Conservation (phyloP, 192 early-diverging fungal genomes). For the Phlyctochytrium arcticum region DNA sequence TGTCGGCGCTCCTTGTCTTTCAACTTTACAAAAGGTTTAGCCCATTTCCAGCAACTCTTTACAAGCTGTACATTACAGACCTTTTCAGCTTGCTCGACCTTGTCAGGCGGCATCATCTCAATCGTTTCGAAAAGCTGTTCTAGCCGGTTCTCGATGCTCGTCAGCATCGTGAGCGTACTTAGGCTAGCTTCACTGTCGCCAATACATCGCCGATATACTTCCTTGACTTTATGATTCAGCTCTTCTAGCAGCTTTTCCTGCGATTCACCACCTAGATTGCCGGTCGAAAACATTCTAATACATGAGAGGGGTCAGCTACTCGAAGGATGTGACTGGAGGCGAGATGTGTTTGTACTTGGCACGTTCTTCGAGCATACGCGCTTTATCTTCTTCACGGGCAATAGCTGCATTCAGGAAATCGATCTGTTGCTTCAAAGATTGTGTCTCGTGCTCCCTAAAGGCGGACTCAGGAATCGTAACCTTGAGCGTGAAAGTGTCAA, state of each 20-base stretch:
- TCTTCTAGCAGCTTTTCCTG: constrained; percentile 54
- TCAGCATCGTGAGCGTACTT: constrained; percentile 54
- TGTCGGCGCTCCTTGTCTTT: constrained; percentile 59
- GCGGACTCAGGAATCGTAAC: not conserved
- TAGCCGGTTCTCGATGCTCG: constrained; percentile 53
- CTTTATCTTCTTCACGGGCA: constrained; percentile 53
- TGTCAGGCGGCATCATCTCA: constrained; percentile 57
- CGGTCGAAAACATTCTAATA: constrained; percentile 40
- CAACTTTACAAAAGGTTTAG: constrained; percentile 27
- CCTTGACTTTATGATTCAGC: constrained; percentile 55
- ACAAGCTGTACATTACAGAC: constrained; percentile 16
- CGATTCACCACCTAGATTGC: constrained; percentile 42
- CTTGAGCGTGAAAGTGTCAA: not conserved
- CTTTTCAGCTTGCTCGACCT: constrained; percentile 61
- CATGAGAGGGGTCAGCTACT: not conserved
- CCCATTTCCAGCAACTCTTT: too few species aligned
- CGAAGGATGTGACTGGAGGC: not conserved
- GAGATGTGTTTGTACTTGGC: constrained; percentile 29
- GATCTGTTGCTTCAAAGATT: constrained; percentile 51
- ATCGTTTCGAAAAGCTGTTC: constrained; percentile 59
- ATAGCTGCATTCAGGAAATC: constrained; percentile 52
- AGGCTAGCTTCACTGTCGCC: constrained; percentile 55
- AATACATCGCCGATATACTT: constrained; percentile 53
- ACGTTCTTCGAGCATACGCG: constrained; percentile 48
- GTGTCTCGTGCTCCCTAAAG: constrained; percentile 49